These are phyloP conservation scores for Mortierella sp. DNA, from an alignment of 371 early-diverging fungal species.

Conservation along the genomic window DNA sequence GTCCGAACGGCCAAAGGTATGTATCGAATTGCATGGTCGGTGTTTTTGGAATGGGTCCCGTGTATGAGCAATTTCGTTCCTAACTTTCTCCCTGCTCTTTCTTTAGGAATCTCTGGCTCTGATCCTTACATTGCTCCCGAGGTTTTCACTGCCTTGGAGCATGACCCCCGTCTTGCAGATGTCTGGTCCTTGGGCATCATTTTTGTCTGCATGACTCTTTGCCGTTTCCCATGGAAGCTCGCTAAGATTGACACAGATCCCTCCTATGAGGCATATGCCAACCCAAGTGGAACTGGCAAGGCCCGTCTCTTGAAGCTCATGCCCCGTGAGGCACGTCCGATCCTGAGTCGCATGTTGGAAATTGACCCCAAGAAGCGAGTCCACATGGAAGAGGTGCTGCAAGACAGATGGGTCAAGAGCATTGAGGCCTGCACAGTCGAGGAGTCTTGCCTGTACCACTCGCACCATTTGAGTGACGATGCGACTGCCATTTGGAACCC, in stretches of 20 bases:
- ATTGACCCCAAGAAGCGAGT: conserved; percentile 62
- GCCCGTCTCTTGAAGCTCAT: conserved; percentile 60
- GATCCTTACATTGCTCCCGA: conserved; percentile 96
- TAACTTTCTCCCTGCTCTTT: no score
- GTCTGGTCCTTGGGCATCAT: conserved; percentile 86
- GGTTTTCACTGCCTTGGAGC: conserved; percentile 68
- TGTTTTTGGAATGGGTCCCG: not conserved
- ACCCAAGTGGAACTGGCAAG: conserved; percentile 55
- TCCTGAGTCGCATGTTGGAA: conserved; percentile 60
- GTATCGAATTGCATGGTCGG: not conserved
- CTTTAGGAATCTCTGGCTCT: conserved; percentile 83
- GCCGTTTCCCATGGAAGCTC: conserved; percentile 80
- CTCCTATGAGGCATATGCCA: conserved; percentile 62
- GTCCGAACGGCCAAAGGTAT: conserved; percentile 70
- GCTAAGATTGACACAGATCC: conserved; percentile 68
- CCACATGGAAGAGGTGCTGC: conserved; percentile 57
- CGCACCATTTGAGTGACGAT: conserved; percentile 57
- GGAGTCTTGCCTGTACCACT: conserved; percentile 47
- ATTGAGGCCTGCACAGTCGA: conserved; percentile 61
- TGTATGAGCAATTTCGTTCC: conserved; percentile 18
- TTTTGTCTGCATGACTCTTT: conserved; percentile 78
- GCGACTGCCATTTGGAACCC: no score
- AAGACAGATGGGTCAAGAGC: conserved; percentile 64
- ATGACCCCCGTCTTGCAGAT: conserved; percentile 78
- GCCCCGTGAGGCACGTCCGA: conserved; percentile 59